These are phyloP conservation scores for Saccharomycopsis phalli DNA, from an alignment of 1,139 yeast species.

Conservation along the genomic window DNA sequence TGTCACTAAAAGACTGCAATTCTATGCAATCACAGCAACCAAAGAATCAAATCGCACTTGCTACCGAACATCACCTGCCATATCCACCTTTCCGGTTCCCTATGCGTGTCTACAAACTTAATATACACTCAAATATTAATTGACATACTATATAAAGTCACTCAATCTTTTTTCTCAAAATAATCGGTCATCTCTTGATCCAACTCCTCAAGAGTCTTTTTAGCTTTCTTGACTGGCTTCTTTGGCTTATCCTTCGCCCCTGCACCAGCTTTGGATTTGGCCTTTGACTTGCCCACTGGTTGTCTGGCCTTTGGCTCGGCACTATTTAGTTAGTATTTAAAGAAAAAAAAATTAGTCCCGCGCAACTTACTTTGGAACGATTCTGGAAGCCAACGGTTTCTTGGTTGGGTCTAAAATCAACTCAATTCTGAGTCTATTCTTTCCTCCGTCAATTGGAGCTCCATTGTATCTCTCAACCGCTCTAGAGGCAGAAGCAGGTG, in stretches of 20 bases:
- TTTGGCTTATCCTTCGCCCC: conserved; percentile 27
- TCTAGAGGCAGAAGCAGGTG: conserved; percentile 55
- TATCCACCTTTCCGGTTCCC: too few relatives aligned
- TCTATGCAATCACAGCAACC: too few relatives aligned
- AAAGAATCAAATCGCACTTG: too few relatives aligned
- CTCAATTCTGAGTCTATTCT: conserved; percentile 70
- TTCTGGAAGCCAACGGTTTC: conserved; percentile 68
- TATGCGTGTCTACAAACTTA: too few relatives aligned
- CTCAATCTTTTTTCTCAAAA: conserved; percentile 38
- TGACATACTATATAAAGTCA: too few relatives aligned
- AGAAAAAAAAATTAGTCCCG: conserved; percentile 5
- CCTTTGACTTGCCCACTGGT: conserved; percentile 21
- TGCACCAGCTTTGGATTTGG: conserved; percentile 28
- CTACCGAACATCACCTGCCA: too few relatives aligned
- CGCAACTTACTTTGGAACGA: conserved; percentile 40
- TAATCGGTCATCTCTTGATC: conserved; percentile 94
- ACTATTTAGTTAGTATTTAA: conserved; percentile 16
- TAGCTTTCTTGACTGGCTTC: conserved; percentile 37
- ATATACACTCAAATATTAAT: too few relatives aligned
- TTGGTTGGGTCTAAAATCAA: conserved; percentile 78
- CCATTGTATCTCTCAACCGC: conserved; percentile 86
- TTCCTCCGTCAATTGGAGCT: conserved; percentile 88
- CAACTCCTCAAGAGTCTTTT: conserved; percentile 80
- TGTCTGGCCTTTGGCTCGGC: conserved; percentile 25
- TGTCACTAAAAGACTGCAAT: too few relatives aligned